Conservation (phyloP, 768 basidiomycete genomes). For the Cystobasidium onofrii region DNA sequence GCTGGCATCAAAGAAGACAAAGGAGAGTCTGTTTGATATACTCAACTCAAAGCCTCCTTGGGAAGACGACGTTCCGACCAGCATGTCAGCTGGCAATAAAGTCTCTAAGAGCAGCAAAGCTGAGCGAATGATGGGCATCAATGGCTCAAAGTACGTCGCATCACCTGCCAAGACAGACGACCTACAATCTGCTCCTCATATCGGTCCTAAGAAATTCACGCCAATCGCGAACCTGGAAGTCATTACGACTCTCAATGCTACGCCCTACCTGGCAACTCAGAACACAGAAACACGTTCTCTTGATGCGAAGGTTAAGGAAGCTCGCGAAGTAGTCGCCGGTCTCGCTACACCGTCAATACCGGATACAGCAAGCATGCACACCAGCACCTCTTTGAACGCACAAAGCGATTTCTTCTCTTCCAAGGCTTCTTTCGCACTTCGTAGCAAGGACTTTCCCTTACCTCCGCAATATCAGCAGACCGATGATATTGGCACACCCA, state of each 20-base stretch:
- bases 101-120: neutral
- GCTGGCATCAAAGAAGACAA: conserved; percentile 8
- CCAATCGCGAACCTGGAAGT: conserved; percentile 22
- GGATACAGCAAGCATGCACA: neutral
- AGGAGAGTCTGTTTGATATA: conserved; percentile 7
- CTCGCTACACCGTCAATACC: neutral
- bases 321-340: neutral
- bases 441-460: neutral
- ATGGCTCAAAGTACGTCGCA: neutral
- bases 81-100: neutral
- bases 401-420: conserved; percentile 1
- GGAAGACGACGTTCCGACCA: neutral
- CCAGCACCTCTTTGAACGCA: neutral
- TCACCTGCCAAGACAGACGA: neutral
- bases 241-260: neutral
- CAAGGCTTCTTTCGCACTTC: conserved; percentile 3
- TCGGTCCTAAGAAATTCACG: neutral
- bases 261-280: neutral
- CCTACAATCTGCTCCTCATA: neutral
- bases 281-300: neutral
- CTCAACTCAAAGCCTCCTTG: conserved; percentile 22
- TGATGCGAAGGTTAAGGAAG: neutral
- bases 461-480: conserved; percentile 1
- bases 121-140: neutral
- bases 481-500: neutral